Conservation (phyloP, 139 green algal genomes). For the Auxenochlorella protothecoides region DNA sequence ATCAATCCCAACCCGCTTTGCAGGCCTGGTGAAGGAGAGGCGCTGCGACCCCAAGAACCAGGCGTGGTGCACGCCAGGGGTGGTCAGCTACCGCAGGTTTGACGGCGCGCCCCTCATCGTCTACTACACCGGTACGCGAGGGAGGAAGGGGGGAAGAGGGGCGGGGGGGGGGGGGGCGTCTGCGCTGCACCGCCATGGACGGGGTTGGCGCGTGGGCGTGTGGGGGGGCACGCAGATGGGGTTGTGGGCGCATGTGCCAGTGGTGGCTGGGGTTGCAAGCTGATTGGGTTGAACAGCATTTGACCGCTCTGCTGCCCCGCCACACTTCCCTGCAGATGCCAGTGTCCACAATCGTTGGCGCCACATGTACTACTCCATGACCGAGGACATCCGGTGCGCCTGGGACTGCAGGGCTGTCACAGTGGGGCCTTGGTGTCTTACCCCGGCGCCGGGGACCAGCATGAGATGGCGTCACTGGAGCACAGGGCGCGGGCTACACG, state of each 20-base stretch:
- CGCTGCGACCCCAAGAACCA: conserved; percentile 11
- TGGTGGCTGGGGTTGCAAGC: no score
- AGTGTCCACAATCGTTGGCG: conserved; percentile 24
- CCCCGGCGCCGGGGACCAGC: no score
- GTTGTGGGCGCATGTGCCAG: no score
- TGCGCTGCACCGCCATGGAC: no score
- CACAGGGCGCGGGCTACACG: no score
- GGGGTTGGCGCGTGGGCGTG: no score
- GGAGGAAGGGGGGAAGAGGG: no score
- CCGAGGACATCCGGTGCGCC: conserved; percentile 14
- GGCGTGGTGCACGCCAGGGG: conserved; percentile 14
- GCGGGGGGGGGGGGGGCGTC: no score
- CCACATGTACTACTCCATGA: conserved; percentile 25
- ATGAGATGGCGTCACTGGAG: no score
- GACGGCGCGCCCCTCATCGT: conserved; percentile 19
- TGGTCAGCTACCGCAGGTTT: conserved; percentile 9
- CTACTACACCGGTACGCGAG: conserved; percentile 7
- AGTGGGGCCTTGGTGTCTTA: background rate
- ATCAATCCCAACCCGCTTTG: background rate
- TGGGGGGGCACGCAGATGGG: no score
- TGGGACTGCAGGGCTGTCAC: background rate
- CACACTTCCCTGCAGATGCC: background rate
- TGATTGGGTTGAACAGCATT: no score
- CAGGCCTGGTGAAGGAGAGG: conserved; percentile 5
- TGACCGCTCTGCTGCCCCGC: no score